Evolutionary conservation across 208 protist genomes (phyloP).

Genomic region (Trypanosoma grayi): DNA sequence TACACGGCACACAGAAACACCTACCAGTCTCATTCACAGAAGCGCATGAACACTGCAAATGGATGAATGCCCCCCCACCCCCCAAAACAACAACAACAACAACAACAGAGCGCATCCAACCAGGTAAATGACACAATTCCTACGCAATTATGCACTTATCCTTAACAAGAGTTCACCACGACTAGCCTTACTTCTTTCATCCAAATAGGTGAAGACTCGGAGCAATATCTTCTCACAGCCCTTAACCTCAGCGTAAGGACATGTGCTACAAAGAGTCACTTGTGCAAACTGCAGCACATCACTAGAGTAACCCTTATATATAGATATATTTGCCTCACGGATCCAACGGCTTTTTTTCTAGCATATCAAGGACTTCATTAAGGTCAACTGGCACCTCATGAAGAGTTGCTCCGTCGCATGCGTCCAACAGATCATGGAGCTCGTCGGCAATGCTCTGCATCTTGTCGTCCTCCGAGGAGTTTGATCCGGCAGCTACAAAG

Average conservation of each 20-base stretch:
- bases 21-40: neutral
- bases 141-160: too few species aligned
- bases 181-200: too few species aligned
- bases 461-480: conserved; percentile 3
- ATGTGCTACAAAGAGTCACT: too few species aligned
- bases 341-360: conserved; percentile 16
- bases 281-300: too few species aligned
- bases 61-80: too few species aligned
- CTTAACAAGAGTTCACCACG: too few species aligned
- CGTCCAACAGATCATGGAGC: conserved; percentile 18
- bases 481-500: neutral
- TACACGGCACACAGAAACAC: neutral
- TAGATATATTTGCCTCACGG: neutral
- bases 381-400: conserved; percentile 8
- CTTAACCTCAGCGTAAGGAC: too few species aligned
- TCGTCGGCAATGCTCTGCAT: neutral
- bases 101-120: neutral
- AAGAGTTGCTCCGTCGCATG: conserved; percentile 13
- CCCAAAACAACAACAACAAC: neutral
- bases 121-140: too few species aligned
- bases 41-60: neutral
- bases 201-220: too few species aligned
- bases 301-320: neutral
- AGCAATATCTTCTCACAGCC: too few species aligned
- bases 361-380: conserved; percentile 13